These are phyloP conservation scores for Kwoniella bestiolae DNA, from an alignment of 768 basidiomycete species.

Conservation along the genomic window DNA sequence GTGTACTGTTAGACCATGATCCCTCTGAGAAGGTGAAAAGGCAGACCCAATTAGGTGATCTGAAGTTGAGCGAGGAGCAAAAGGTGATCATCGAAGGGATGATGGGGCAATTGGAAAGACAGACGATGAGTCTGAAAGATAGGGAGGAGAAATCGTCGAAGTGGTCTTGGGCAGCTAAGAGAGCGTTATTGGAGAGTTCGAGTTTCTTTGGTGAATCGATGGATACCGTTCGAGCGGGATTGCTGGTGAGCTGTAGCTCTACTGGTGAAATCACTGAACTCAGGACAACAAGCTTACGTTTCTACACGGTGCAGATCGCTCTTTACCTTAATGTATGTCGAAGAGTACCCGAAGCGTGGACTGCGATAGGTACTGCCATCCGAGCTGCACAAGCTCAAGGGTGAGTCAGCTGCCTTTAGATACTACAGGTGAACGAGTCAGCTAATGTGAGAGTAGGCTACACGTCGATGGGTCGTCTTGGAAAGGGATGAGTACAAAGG, in stretches of 20 bases:
- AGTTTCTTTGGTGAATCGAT: slow-evolving; percentile 39
- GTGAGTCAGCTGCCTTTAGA: slow-evolving; percentile 8
- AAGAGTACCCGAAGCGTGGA: slow-evolving; percentile 39
- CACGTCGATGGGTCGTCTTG: slow-evolving; percentile 39
- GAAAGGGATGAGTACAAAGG: slow-evolving; percentile 25
- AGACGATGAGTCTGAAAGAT: slow-evolving; percentile 18
- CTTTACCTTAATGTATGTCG: slow-evolving; percentile 33
- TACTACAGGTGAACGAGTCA: not conserved
- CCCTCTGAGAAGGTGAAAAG: not conserved
- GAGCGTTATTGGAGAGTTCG: slow-evolving; percentile 27
- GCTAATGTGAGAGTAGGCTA: slow-evolving; percentile 14
- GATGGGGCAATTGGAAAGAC: slow-evolving; percentile 7
- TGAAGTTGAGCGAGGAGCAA: slow-evolving; percentile 4
- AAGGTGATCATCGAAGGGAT: not conserved
- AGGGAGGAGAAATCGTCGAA: slow-evolving; percentile 25
- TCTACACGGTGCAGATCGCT: slow-evolving; percentile 21
- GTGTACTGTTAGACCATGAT: slow-evolving; percentile 33
- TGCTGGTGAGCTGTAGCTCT: no score
- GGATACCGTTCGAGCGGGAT: slow-evolving; percentile 35
- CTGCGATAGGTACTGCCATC: slow-evolving; percentile 27
- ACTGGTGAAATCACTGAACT: no score
- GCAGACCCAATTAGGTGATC: not conserved
- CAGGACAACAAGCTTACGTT: no score
- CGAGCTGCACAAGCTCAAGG: slow-evolving; percentile 39
- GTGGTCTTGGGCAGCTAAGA: slow-evolving; percentile 38